Base-by-base conservation (phyloP, 2,329 filamentous ascomycete genomes). In the Colletotrichum spaethianum region DNA sequence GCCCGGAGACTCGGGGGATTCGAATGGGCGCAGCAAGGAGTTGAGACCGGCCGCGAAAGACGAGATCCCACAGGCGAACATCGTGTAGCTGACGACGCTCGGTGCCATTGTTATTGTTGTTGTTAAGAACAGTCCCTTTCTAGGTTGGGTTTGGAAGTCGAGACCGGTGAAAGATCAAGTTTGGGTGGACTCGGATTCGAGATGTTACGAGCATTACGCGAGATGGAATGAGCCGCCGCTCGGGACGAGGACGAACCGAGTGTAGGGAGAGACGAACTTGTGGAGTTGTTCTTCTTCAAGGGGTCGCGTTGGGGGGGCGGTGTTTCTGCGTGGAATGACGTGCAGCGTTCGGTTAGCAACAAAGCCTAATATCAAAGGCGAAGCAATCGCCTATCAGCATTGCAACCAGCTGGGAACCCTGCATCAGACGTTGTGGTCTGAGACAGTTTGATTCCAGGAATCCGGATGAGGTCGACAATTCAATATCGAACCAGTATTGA, bases 1-100 rank as follows among this genome's bases (percentile, higher is more conserved):
- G 53, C 14, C 16, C n/a, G 48, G 38, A 12, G 16, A 23, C 11
- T n/a, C 18, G 26, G 60, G 63, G 18, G 40, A 46, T 2, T 31
- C 31, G 50, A 36, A 26, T 4, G 53, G 63, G 42, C 42, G 50
- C 26, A 67, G 16, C 28, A 60, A n/a, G 28, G 71, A 74, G 28
- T 61, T 26, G 48, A 77, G 23, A 36, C 76, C 77, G 33, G 75
- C 70, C 16, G 72, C n/a, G 44, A 78, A 53, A 14, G 76, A 75
- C 4, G 76, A 75, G 50, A 76, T 18, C 40, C 76, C 77, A 56
- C 78, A 78, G 55, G 67, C 48, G 60, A 77, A 75, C 48, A 77
- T 75, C 26, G 75, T 76, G 52, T 73, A 23, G 3, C 48, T 33
- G 14, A 62, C 50, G 9, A 38, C 18, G n/a, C 46, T n/a, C 23